Evolutionary conservation across 306 rosid genomes (phyloP), one percentile per base, ranked within the genome.

Genomic region (Oxytropis ochrocephala): DNA sequence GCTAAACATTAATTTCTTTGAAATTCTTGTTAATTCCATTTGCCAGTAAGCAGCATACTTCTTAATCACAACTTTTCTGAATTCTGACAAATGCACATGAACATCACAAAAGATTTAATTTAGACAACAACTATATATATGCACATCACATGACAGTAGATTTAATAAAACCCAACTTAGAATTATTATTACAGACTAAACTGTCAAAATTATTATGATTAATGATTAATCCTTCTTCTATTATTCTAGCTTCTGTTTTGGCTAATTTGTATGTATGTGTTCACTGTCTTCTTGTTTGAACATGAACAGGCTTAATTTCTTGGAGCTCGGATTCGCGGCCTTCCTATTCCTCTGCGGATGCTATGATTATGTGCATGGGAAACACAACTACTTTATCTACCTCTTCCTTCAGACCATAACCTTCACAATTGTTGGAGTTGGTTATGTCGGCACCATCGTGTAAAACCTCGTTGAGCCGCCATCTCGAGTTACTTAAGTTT

Each of bases 261-360:
- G 6, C 48, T 49, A 33, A 70, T 32, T 8, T 52, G 36, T 24
- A 47, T 24, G 36, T 24, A 52, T 24, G 54, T 57, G 51, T 32
- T 30, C 1, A 27, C 38, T 24, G 57, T 21, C 14, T 72, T 43
- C 29, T 69, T 65, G 49, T 35, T 65, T 75, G 41, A 69, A 48
- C 36, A 56, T 44, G 48, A 59, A 53, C 94, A 93, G 98, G 61
- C 84, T 93, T 57, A 80, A 94, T 50, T 69, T 77, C 10, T 73
- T 90, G 89, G 99, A 94, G 86, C 92, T 94, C 43, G 97, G 96
- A 82, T 94, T 94, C 63, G 99, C 92, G 2, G 83, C 59, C 2
- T 94, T 94, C 82, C 88, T 94, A 61, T 94, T 94, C 89, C 0
- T 94, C 3, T 90, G 97, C 65, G 99, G 99, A 60, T 94, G 99